Base-by-base conservation (phyloP, 257 asterid species). In the Nicotiana benthamiana region DNA sequence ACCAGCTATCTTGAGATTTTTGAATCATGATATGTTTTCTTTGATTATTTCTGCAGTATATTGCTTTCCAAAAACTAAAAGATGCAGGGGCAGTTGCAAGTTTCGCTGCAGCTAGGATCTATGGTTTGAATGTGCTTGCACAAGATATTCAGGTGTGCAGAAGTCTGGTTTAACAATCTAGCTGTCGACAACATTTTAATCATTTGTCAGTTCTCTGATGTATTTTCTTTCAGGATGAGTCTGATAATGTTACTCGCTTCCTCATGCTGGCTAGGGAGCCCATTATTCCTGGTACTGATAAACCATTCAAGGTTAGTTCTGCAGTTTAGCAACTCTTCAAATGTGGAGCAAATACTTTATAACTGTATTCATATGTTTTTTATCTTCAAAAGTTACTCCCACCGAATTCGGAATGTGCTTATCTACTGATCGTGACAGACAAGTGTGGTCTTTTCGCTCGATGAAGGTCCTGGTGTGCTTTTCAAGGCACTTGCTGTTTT, bases 81-180 rank as follows among this genome's bases (percentile, higher is more conserved):
- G 99, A 96, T 87, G 92, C 95, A 57, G 98, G 97, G 80, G 99
- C 99, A 51, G 98, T 96, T 85, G 99, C 99, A 84, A 94, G 99
- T 92, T 84, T 84, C 79, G 86, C 87, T 80, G 97, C 99, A 51
- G 92, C 97, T 76, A 82, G 85, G 88, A 93, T 93, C 82, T 96
- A 94, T 82, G 97, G 87, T 84, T 88, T 96, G 86, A 85, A 92
- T 83, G 80, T 94, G 85, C 98, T 96, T 84, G 97, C 97, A 81
- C 89, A 87, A 87, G 97, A 96, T 87, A 91, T 94, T 84, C 99
- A 96, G 99, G 99, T 96, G 80, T 57, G 4, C 61, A 74, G 51
- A 48, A 26, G 4, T 24, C 12, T 74, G 24, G 26, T 8, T 9
- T 48, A 48, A 8, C 12, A 8, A 48, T n/a, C 22, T 48, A 48